Conservation (phyloP, 805 yeast species). For the Tanozyma kutaoensis region DNA sequence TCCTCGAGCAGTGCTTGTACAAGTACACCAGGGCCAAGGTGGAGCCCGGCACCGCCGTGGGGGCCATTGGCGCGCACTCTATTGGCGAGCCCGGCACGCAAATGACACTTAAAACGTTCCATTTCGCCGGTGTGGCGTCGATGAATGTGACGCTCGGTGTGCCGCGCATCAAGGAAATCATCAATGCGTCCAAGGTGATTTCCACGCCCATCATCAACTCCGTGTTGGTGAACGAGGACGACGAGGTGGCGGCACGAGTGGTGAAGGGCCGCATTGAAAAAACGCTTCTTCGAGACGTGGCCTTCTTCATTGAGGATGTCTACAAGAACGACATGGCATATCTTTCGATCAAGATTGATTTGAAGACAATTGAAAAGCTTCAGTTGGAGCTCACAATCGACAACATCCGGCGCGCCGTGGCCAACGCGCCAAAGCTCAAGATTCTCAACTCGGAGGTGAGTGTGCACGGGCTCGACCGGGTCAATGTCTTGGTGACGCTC, state of each 20-base stretch:
- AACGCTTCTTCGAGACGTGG: constrained; percentile 76
- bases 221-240: constrained; percentile 80
- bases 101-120: constrained; percentile 89
- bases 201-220: constrained; percentile 96
- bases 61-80: constrained; percentile 98
- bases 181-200: constrained; percentile 89
- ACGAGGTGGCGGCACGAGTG: constrained; percentile 96
- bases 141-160: constrained; percentile 99
- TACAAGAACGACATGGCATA: constrained; percentile 69
- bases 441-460: constrained; percentile 61
- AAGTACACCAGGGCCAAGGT: constrained; percentile 86
- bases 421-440: constrained; percentile 80
- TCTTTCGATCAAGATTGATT: constrained; percentile 70
- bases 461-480: constrained; percentile 48
- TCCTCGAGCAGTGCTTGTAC: constrained; percentile 61
- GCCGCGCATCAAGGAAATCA: constrained; percentile 97
- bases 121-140: constrained; percentile 98
- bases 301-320: constrained; percentile 86
- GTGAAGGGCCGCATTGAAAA: constrained; percentile 96
- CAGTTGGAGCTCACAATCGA: constrained; percentile 83
- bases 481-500: constrained; percentile 47
- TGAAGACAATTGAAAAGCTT: constrained; percentile 71
- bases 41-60: constrained; percentile 98
- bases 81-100: constrained; percentile 99
- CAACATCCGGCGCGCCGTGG: constrained; percentile 74